Base-by-base conservation (phyloP, 495 filamentous ascomycete genomes). In the Massariosphaeria phaeospora region DNA sequence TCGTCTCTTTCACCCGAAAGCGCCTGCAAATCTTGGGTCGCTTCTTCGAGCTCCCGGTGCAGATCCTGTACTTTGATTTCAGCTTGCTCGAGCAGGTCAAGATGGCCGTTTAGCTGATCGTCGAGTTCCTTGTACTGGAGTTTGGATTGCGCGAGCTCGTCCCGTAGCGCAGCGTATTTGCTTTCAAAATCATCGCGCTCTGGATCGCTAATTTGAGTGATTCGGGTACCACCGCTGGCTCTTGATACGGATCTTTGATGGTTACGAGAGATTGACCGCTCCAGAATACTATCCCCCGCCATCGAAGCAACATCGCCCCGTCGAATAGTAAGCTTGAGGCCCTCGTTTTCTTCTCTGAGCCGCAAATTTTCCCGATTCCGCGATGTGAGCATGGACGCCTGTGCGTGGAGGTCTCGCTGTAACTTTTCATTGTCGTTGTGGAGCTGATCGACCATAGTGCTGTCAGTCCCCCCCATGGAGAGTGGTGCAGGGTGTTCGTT, bases 371-470 rank as follows among this genome's bases (percentile, higher is more conserved):
- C 93, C 27, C 89, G 82, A 62, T 97, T 96, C 6, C 93, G 79
- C 27, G 93, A 96, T 3, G 94, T 96, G 7, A 98, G 81, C 91
- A 97, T 98, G 0, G 90, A 95, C 0, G 90, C 94, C 68, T 98
- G 93, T 10, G 94, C 93, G 52, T 89, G 88, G 24, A 97, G 85
- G 67, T 97, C 91, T 40, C 91, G 84, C 29, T 88, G 80, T 13
- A 98, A 73, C 64, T 96, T 91, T 11, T 89, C 88, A 62, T 96
- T 97, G 66, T 97, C 93, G 58, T 90, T 88, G 42, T 86, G 84
- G 24, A 96, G 74, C 55, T 91, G 83, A 40, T 91, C 86, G 5
- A 91, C 81, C 26, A 94, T 70, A 0, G 88, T 91, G 61, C 77
- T 83, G 39, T 70, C 75, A 11, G 77, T 67, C 7, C 78, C 80